A percentile compares a stretch with the other conserved stretches of the same genome.
Conservation (phyloP, 176 grass and related monocot genomes). For the Cenchrus fungigraminus region DNA sequence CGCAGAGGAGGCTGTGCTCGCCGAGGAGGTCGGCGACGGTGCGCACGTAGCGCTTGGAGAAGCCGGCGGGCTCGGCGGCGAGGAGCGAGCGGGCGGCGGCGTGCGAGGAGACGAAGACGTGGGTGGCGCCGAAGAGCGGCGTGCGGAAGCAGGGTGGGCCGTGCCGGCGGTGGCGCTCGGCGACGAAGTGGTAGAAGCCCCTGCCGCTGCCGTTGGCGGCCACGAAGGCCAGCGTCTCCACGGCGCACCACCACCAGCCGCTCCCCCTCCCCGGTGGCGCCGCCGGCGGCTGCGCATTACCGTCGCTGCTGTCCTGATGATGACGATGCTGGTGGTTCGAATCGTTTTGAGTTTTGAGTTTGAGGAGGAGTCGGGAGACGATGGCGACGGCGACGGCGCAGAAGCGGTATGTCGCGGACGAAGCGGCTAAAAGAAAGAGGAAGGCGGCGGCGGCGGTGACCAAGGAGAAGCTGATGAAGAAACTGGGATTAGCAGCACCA, state of each 20-base stretch:
- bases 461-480: not conserved
- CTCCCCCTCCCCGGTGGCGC: not conserved
- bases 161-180: conserved; percentile 54
- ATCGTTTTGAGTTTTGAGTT: not conserved
- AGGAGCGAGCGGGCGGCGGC: conserved; percentile 42
- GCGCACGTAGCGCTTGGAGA: conserved; percentile 87
- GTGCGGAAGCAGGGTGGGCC: conserved; percentile 72
- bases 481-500: not conserved
- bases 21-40: conserved; percentile 74
- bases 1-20: conserved; percentile 80
- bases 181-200: conserved; percentile 91
- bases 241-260: not conserved
- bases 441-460: not conserved
- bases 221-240: conserved; percentile 77
- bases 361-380: not conserved
- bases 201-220: conserved; percentile 58
- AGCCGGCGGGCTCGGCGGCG: conserved; percentile 36
- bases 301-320: not conserved
- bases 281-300: not conserved
- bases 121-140: conserved; percentile 62
- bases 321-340: not conserved
- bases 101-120: conserved; percentile 72
- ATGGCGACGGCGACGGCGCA: not conserved
- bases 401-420: not conserved
- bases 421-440: not conserved